A percentile compares a stretch with the other conserved stretches of the same genome.
Conservation (phyloP, 73 alveolate genomes). For the Paramecium biaurelia region DNA sequence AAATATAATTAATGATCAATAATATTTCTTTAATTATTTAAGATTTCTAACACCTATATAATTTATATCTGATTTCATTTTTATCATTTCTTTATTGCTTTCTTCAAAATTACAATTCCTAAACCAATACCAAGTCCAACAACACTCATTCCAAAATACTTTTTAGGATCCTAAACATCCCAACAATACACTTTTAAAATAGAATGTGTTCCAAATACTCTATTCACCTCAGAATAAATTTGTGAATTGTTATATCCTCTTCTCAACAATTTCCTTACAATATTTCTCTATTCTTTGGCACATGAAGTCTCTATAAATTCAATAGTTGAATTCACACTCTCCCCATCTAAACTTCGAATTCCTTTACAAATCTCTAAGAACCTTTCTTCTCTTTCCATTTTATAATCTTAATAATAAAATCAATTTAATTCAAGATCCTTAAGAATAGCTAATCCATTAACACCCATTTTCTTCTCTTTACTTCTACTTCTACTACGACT, state of each 20-base stretch:
- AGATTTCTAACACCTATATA: conserved; percentile 11
- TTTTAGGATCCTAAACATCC: neutral
- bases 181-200: neutral
- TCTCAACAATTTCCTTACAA: neutral
- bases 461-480: neutral
- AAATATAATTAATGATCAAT: neutral
- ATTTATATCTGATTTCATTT: neutral
- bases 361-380: conserved; percentile 26
- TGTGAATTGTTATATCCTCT: neutral
- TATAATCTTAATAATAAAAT: neutral
- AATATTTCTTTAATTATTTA: conserved; percentile 10
- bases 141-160: neutral
- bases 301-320: conserved; percentile 13
- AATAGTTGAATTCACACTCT: conserved; percentile 16
- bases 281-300: conserved; percentile 19
- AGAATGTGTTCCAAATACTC: conserved; percentile 40
- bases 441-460: neutral
- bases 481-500: neutral
- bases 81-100: neutral
- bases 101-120: neutral
- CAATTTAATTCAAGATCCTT: neutral
- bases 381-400: conserved; percentile 34
- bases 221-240: conserved; percentile 37
- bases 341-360: conserved; percentile 28
- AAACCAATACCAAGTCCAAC: neutral